Evolutionary conservation across 2,329 filamentous ascomycete genomes (phyloP).

Genomic region (Paecilomyces variotii): DNA sequence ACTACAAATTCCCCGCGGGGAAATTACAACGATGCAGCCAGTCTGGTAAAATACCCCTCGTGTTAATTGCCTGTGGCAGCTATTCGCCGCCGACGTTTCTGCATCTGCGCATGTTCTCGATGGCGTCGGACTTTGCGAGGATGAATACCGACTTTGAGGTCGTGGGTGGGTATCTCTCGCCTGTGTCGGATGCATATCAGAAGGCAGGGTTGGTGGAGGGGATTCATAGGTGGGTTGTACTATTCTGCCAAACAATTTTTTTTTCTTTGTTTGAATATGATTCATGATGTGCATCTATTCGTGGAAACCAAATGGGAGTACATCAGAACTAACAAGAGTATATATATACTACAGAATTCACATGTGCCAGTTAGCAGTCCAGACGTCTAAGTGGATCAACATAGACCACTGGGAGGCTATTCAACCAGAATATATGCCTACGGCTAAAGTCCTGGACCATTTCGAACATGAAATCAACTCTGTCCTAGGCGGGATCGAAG

Average conservation of each 20-base stretch:
- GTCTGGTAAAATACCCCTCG: constrained; percentile 14
- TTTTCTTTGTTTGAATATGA: neutral
- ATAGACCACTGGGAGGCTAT: constrained; percentile 73
- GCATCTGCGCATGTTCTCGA: constrained; percentile 71
- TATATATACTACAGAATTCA: constrained; percentile 42
- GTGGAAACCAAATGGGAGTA: neutral
- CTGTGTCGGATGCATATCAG: constrained; percentile 59
- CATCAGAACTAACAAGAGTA: neutral
- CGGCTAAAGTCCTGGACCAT: constrained; percentile 73
- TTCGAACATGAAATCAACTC: constrained; percentile 76
- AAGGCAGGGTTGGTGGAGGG: constrained; percentile 65
- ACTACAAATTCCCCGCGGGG: neutral
- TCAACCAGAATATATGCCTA: constrained; percentile 68
- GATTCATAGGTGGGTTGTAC: constrained; percentile 44
- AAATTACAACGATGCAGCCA: neutral
- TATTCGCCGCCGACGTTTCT: constrained; percentile 65
- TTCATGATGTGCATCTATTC: neutral
- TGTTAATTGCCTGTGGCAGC: constrained; percentile 31
- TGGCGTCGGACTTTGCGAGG: constrained; percentile 63
- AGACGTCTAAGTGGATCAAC: constrained; percentile 64
- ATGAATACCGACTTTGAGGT: constrained; percentile 66
- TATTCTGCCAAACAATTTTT: neutral
- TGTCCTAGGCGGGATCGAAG: constrained; percentile 59
- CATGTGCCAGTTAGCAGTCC: constrained; percentile 73
- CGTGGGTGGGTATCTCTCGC: constrained; percentile 66